Evolutionary conservation across 352 stramenopile genomes (phyloP).

Genomic region (Pythium periplocum): DNA sequence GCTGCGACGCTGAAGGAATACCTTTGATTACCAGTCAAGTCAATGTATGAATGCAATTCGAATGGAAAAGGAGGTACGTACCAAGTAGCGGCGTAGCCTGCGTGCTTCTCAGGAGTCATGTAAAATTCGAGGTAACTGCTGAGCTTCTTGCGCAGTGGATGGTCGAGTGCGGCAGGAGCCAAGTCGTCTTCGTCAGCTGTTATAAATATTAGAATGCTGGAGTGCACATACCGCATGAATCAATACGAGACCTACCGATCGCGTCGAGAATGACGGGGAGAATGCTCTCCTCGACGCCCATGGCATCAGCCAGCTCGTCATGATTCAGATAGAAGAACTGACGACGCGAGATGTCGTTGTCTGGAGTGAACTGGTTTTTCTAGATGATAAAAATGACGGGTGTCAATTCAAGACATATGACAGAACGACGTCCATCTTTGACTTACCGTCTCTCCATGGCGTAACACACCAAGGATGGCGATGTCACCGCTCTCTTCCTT

Average conservation of each 20-base stretch:
- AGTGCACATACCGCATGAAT: background rate
- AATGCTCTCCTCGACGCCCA: conserved; percentile 57
- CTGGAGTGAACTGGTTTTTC: conserved; percentile 76
- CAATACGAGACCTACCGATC: conserved; percentile 28
- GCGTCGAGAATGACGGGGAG: conserved; percentile 77
- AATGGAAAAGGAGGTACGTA: conserved; percentile 21
- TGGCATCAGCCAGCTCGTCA: conserved; percentile 65
- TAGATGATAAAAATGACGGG: conserved; percentile 13
- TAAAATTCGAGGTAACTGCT: conserved; percentile 84
- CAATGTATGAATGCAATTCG: background rate
- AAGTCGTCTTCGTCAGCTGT: conserved; percentile 32
- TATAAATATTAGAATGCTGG: background rate
- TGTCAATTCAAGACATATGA: background rate
- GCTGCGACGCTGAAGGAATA: conserved; percentile 77
- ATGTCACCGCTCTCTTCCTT: conserved; percentile 54
- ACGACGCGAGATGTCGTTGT: conserved; percentile 65
- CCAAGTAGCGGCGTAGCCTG: conserved; percentile 79
- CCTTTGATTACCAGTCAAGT: conserved; percentile 21
- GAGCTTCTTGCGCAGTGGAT: conserved; percentile 70
- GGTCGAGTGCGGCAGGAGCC: conserved; percentile 30
- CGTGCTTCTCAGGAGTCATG: conserved; percentile 86
- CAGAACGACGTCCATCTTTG: background rate
- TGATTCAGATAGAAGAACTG: conserved; percentile 86
- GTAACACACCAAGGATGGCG: conserved; percentile 68
- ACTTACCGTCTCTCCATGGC: conserved; percentile 70